These are phyloP conservation scores for Lathyrus sativus DNA, from an alignment of 306 rosid species.

Conservation along the genomic window DNA sequence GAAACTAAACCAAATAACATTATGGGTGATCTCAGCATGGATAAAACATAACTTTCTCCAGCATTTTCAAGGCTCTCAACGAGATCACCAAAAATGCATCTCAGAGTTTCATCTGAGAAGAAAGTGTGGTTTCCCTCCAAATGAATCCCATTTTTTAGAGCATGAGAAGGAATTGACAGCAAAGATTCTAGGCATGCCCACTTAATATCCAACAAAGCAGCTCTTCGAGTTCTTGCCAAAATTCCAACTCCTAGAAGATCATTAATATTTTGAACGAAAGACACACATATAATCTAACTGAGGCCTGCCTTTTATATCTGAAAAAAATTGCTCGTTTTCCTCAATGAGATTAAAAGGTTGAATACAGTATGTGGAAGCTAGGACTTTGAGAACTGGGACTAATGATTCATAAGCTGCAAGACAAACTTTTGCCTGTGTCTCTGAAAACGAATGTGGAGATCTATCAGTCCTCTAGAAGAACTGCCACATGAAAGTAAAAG, in stretches of 20 bases:
- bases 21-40: constrained; percentile 84
- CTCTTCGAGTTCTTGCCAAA: constrained; percentile 78
- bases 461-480: constrained; percentile 71
- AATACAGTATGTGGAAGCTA: constrained; percentile 56
- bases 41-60: constrained; percentile 84
- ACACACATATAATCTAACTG: constrained; percentile 44
- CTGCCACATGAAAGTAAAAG: constrained; percentile 67
- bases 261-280: constrained; percentile 54
- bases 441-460: constrained; percentile 58
- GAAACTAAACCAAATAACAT: constrained; percentile 62
- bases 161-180: constrained; percentile 65
- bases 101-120: constrained; percentile 68
- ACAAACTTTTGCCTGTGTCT: constrained; percentile 76
- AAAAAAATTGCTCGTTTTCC: constrained; percentile 46
- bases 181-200: constrained; percentile 89
- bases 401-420: constrained; percentile 88
- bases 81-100: constrained; percentile 68
- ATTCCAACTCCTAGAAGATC: constrained; percentile 64
- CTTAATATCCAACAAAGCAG: constrained; percentile 89
- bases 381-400: constrained; percentile 62
- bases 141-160: constrained; percentile 52
- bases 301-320: constrained; percentile 51
- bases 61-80: constrained; percentile 96
- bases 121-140: constrained; percentile 45
- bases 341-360: constrained; percentile 40